A percentile compares a stretch with the other conserved stretches of the same genome.
Conservation (phyloP, 192 early-diverging fungal species). For the Podila clonocystis region DNA sequence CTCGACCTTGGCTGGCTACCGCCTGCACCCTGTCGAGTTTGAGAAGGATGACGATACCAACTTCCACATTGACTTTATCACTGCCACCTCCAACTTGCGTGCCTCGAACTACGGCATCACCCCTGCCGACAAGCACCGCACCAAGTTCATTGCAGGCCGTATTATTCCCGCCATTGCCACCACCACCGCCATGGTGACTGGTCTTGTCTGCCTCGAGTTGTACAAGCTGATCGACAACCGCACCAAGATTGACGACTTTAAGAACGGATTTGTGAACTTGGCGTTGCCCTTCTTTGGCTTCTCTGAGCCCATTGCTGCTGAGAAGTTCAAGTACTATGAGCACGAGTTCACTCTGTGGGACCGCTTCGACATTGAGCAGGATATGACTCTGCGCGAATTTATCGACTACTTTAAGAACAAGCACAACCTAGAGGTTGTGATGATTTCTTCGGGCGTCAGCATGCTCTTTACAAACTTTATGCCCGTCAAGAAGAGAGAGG, state of each 20-base stretch:
- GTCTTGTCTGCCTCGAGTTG: conserved; percentile 97
- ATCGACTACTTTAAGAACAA: conserved; percentile 85
- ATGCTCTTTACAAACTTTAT: conserved; percentile 95
- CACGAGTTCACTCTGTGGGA: conserved; percentile 95
- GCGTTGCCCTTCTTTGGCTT: conserved; percentile 99
- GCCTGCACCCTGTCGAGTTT: conserved; percentile 92
- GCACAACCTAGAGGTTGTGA: conserved; percentile 89
- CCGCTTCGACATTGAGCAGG: conserved; percentile 85
- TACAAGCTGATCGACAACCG: conserved; percentile 91
- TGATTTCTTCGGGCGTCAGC: conserved; percentile 90
- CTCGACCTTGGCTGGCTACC: conserved; percentile 82
- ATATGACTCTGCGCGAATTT: conserved; percentile 91
- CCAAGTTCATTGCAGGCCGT: conserved; percentile 91
- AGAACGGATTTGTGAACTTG: conserved; percentile 98
- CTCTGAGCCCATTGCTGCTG: conserved; percentile 95
- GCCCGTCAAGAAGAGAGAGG: conserved; percentile 86
- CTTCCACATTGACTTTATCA: conserved; percentile 99
- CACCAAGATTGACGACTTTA: conserved; percentile 93
- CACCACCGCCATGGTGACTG: conserved; percentile 95
- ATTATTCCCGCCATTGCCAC: conserved; percentile 95
- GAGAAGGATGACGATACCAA: conserved; percentile 99
- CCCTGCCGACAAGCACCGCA: conserved; percentile 80
- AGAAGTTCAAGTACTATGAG: conserved; percentile 89
- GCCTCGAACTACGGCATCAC: conserved; percentile 84
- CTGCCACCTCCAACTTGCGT: conserved; percentile 96